A percentile compares a stretch with the other conserved stretches of the same genome.
Evolutionary conservation across 257 asterid species (phyloP).

Genomic region (Haberlea rhodopensis): DNA sequence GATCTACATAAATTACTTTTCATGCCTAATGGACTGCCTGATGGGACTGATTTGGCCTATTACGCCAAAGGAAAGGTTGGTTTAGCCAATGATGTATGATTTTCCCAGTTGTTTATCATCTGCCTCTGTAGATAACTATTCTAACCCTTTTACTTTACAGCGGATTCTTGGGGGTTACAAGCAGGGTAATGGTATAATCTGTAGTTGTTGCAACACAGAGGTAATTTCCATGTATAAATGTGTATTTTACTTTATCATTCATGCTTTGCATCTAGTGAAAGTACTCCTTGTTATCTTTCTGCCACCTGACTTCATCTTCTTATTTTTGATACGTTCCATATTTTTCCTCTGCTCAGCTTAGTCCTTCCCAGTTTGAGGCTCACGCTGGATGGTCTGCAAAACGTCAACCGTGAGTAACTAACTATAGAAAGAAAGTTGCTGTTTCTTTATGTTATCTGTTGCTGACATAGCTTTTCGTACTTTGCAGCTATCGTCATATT

Average conservation of each 20-base stretch:
- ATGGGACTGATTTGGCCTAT: slow-evolving; percentile 93
- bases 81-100: slow-evolving; percentile 16
- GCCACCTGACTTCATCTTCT: slow-evolving; percentile 20
- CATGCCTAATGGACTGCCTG: slow-evolving; percentile 98
- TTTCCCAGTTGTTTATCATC: slow-evolving; percentile 12
- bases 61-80: slow-evolving; percentile 96
- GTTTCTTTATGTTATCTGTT: slow-evolving; percentile 10
- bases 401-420: slow-evolving; percentile 93
- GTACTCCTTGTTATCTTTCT: neutral
- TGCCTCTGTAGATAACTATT: slow-evolving; percentile 15
- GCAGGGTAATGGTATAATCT: slow-evolving; percentile 88
- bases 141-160: slow-evolving; percentile 41
- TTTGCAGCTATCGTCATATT: slow-evolving; percentile 85
- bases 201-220: slow-evolving; percentile 84
- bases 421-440: slow-evolving; percentile 17
- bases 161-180: slow-evolving; percentile 92
- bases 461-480: slow-evolving; percentile 19
- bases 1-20: slow-evolving; percentile 86
- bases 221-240: slow-evolving; percentile 32
- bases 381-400: slow-evolving; percentile 99
- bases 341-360: slow-evolving; percentile 51
- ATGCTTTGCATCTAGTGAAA: neutral
- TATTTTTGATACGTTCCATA: slow-evolving; percentile 12
- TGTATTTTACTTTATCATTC: slow-evolving; percentile 11
- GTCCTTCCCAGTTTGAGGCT: slow-evolving; percentile 99